Percentiles rank a stretch among this genome's conserved stretches.
Evolutionary conservation across 1,284 basidiomycete genomes (phyloP).

Genomic region (Ganoderma multipileum): DNA sequence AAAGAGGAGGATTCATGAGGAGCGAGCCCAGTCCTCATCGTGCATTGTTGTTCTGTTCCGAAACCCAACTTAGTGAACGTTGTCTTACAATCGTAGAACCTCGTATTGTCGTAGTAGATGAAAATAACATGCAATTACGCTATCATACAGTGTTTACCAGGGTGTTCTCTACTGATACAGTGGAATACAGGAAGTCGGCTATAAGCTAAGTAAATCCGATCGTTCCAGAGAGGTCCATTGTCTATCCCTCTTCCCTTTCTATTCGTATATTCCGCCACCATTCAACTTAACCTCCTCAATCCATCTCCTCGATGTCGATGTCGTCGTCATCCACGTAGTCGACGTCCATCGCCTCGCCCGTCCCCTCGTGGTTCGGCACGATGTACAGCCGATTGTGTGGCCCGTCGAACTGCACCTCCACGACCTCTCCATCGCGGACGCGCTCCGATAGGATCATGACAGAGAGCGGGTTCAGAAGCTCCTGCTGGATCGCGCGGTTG

Average conservation of each 20-base stretch:
- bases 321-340: conserved; percentile 55
- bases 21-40: no score
- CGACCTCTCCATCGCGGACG: conserved; percentile 83
- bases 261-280: background rate
- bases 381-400: conserved; percentile 84
- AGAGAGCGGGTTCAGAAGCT: conserved; percentile 93
- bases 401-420: conserved; percentile 83
- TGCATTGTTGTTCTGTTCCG: background rate
- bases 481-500: conserved; percentile 91
- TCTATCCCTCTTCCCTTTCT: conserved; percentile 4
- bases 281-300: conserved; percentile 47
- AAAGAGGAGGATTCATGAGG: conserved; percentile 18
- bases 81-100: background rate
- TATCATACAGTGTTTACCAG: conserved; percentile 17
- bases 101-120: background rate
- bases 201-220: conserved; percentile 20
- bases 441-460: conserved; percentile 87
- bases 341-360: conserved; percentile 64
- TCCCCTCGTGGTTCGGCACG: conserved; percentile 86
- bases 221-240: background rate
- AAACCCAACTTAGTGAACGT: background rate
- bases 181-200: conserved; percentile 11
- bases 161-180: conserved; percentile 24
- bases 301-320: conserved; percentile 83
- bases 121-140: conserved; percentile 12